These are phyloP conservation scores for Castanopsis chinensis DNA, from an alignment of 306 rosid genomes.

Conservation along the genomic window DNA sequence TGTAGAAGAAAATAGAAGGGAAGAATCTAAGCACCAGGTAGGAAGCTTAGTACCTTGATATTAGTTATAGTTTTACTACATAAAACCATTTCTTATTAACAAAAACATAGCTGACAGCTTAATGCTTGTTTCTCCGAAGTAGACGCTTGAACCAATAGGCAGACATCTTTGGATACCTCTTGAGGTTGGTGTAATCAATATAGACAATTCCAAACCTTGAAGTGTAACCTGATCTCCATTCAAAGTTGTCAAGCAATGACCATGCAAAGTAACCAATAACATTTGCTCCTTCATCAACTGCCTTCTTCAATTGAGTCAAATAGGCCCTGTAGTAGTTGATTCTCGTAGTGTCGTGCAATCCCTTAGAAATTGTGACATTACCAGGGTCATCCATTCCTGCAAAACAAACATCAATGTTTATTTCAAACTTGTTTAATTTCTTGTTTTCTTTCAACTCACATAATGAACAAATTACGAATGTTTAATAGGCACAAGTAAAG, in stretches of 20 bases:
- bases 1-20: not conserved
- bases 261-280: slow-evolving; percentile 82
- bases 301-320: slow-evolving; percentile 67
- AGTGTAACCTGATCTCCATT: slow-evolving; percentile 90
- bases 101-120: not conserved
- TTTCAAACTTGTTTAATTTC: not conserved
- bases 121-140: slow-evolving; percentile 44
- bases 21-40: not conserved
- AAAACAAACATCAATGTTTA: not conserved
- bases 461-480: not conserved
- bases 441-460: not conserved
- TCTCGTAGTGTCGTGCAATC: slow-evolving; percentile 70
- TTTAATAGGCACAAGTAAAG: not conserved
- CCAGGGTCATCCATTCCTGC: slow-evolving; percentile 93
- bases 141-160: slow-evolving; percentile 85
- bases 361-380: slow-evolving; percentile 47
- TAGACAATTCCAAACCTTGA: slow-evolving; percentile 91
- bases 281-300: slow-evolving; percentile 74
- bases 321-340: slow-evolving; percentile 66
- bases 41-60: not conserved
- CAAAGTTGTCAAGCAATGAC: slow-evolving; percentile 93
- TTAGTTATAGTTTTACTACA: not conserved
- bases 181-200: slow-evolving; percentile 75
- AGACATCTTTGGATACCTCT: slow-evolving; percentile 87
- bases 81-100: not conserved